Base-by-base conservation (phyloP, 805 yeast species). In the Teunomyces lycoperdinae region DNA sequence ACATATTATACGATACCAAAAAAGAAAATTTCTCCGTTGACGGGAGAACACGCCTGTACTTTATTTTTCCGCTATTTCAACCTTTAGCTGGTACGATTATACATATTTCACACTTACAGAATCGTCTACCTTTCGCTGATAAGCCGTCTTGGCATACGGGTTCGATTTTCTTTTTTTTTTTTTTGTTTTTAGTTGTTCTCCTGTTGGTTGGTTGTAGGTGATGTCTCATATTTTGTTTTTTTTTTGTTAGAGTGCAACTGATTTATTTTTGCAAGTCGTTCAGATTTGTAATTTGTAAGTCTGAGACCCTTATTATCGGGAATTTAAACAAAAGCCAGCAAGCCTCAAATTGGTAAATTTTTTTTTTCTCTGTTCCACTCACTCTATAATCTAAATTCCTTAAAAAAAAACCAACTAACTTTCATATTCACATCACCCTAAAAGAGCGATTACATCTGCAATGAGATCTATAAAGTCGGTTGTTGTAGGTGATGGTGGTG, bases 401-500 rank as follows among this genome's bases (percentile, higher is more conserved):
- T 32, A 32, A 32, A 13, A 14, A 31, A 31, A 31, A n/a, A 10
- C 14, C 34, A 5, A 5, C 32, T 32, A 14, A 8, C 17, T 10
- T 5, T 10, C 34, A n/a, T 13, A 32, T 32, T 32, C 39, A 34
- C 28, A 7, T 26, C 6, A 24, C n/a, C n/a, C 41, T 29, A 38
- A 36, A 38, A n/a, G n/a, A 33, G 26, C n/a, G 24, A 24, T n/a
- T 27, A 32, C 17, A 16, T 24, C 8, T 13, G 16, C 43, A 31
- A 87, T 88, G 95, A 85, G 89, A 75, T 83, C 89, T 53, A 85
- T 90, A 60, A 90, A 90, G 66, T 89, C 96, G 59, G 97, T 90
- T 35, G 95, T 90, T 45, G 91, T 90, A 35, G 97, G 97, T 55
- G 97, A 90, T 63, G 97, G 92, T 68, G 96, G 96, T 47, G 97